Evolutionary conservation across 352 stramenopile genomes (phyloP).

Genomic region (Pythium scleroteichum): DNA sequence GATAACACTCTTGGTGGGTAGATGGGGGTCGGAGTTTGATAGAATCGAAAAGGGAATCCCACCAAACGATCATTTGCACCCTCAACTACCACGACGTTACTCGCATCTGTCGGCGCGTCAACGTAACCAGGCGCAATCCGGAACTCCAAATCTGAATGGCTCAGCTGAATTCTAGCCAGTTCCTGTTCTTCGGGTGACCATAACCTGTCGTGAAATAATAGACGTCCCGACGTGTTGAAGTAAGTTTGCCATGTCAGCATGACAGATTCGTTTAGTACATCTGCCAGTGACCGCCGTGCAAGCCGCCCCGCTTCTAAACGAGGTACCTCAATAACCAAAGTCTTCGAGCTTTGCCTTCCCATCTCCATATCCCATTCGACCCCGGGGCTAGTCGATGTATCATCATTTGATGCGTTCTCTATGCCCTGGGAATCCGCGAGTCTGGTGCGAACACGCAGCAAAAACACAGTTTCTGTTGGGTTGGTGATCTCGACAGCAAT

Average conservation of each 20-base stretch:
- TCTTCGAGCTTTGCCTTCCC: constrained; percentile 24
- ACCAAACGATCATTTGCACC: background rate
- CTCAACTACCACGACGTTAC: background rate
- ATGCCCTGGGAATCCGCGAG: background rate
- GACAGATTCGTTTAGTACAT: constrained; percentile 15
- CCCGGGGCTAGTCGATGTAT: background rate
- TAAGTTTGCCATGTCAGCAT: constrained; percentile 29
- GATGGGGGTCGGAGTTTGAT: background rate
- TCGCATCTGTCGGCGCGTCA: too few relatives aligned
- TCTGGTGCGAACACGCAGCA: constrained; percentile 33
- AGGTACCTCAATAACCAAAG: constrained; percentile 22
- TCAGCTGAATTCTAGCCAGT: constrained; percentile 5
- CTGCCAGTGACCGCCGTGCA: background rate
- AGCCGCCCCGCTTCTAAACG: background rate
- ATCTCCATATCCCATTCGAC: constrained; percentile 30
- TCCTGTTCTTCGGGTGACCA: constrained; percentile 10
- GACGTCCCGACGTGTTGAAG: constrained; percentile 22
- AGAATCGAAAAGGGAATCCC: constrained; percentile 29
- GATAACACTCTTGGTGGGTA: background rate
- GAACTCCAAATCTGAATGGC: constrained; percentile 6
- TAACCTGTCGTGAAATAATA: constrained; percentile 25
- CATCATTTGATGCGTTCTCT: too few relatives aligned
- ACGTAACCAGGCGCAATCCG: background rate
- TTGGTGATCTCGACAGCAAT: constrained; percentile 63
- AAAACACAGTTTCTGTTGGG: constrained; percentile 71